Evolutionary conservation across 139 green algal genomes (phyloP), one percentile per base, ranked within the genome.

Genomic region (Chlamydomonas eustigma): DNA sequence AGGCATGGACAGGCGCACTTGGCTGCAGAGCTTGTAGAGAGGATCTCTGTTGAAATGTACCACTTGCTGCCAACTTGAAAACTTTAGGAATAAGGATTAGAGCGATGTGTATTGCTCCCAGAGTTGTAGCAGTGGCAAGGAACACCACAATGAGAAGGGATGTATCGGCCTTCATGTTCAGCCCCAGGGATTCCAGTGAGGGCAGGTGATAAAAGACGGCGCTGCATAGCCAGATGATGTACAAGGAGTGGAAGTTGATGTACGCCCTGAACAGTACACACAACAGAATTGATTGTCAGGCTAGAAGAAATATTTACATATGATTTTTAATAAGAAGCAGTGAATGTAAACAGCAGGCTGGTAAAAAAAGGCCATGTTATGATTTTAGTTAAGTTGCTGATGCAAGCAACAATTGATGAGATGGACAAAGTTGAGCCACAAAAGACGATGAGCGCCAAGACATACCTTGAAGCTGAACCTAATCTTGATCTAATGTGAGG

Each of bases 131-230:
- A 18, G 66, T 73, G 66, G 66, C n/a, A 6, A 73, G 50, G 32
- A 73, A 73, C 8, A 39, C 8, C 8, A 73, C 66, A 50, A 73
- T 39, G 24, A 73, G 31, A 6, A 73, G 28, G 28, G 66, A 73
- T 5, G 50, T 32, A 39, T 73, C 66, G 6, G 70, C 18, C 28
- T 76, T 63, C 36, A 80, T 64, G 80, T 96, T 87, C 2, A 97
- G 52, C 31, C 92, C 92, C 71, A 97, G 76, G 0, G 81, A 67
- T 31, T 88, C 76, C 5, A 97, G 83, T 39, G 77, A 87, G 34
- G 92, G 92, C 75, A 95, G 80, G 86, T 97, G 92, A 76, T 92
- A 91, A 76, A 94, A 93, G 3, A 94, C 82, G 0, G 92, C 92
- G 33, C 80, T 80, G 72, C 82, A 85, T n/a, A 97, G 87, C 92